Base-by-base conservation (phyloP, 345 rosid species). In the Firmiana major region DNA sequence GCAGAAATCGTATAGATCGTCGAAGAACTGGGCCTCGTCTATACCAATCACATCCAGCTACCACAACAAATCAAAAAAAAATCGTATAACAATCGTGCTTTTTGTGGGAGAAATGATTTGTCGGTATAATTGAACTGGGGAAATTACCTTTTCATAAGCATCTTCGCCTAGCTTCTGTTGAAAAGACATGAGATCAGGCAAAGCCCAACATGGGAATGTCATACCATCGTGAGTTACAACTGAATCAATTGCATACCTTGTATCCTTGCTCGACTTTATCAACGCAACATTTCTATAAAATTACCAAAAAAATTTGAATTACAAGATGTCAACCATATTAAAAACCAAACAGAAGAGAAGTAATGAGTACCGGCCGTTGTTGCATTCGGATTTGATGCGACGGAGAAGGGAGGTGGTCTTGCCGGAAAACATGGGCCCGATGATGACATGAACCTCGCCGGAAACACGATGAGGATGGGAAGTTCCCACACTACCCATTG, bases 391-490 rank as follows among this genome's bases (percentile, higher is more conserved):
- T 42, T 79, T 86, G 86, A 92, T 84, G n/a, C 90, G 97, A 72
- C 94, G 97, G 82, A 96, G 97, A 38, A 96, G 97, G 8, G 96
- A 90, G 1, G 98, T 96, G 74, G 98, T 90, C 75, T 96, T 96
- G 58, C 99, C 98, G 13, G 98, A 92, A 36, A 96, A 96, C 98
- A 96, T 92, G 63, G 98, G 97, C 6, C 98, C 97, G 19, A 83
- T 79, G 75, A 96, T 91, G 70, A 96, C 93, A 76, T 96, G 99
- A 48, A 96, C 69, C 76, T 92, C 89, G 19, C 98, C 97, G n/a
- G 83, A 73, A 15, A 77, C 79, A 0, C 70, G 45, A 9, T 9
- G 74, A 0, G 31, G 51, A 15, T 11, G 77, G 21, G n/a, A 40
- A n/a, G 70, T 11, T n/a, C 75, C 81, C 46, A 54, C 3, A 24